These are phyloP conservation scores for Ceriops tagal DNA, from an alignment of 345 rosid species.

Conservation along the genomic window DNA sequence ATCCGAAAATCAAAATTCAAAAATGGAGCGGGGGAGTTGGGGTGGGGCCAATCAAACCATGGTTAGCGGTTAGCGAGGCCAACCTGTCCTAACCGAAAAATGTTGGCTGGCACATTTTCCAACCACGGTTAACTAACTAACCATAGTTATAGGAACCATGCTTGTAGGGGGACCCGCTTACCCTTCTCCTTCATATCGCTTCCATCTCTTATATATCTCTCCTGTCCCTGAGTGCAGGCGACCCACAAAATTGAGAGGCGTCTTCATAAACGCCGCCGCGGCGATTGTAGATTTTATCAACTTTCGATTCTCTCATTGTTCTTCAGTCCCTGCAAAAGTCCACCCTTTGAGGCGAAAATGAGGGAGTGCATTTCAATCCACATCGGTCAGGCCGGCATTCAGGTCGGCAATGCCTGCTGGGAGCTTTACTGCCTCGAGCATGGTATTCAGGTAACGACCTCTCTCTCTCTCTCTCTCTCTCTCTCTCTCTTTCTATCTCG, in stretches of 20 bases:
- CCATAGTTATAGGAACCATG: conserved; percentile 13
- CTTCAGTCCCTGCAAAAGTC: neutral
- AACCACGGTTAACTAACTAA: conserved; percentile 15
- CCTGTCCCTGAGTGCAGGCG: too few species aligned
- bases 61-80: conserved; percentile 12
- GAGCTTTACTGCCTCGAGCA: conserved; percentile 26
- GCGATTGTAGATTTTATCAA: too few species aligned
- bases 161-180: neutral
- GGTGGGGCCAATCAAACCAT: conserved; percentile 13
- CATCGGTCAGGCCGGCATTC: conserved; percentile 28
- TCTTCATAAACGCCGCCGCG: conserved; percentile 49
- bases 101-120: conserved; percentile 9
- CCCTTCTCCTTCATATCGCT: neutral
- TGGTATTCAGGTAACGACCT: conserved; percentile 16
- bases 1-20: conserved; percentile 17
- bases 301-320: neutral
- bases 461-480: neutral
- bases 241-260: conserved; percentile 26
- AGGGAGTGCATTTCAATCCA: conserved; percentile 28
- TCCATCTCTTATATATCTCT: neutral
- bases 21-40: conserved; percentile 10
- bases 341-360: neutral
- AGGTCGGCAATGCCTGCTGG: conserved; percentile 30
- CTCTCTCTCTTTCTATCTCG: neutral
- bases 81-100: neutral